Evolutionary conservation across 495 filamentous ascomycete genomes (phyloP).

Genomic region (Penicillium nucicola): DNA sequence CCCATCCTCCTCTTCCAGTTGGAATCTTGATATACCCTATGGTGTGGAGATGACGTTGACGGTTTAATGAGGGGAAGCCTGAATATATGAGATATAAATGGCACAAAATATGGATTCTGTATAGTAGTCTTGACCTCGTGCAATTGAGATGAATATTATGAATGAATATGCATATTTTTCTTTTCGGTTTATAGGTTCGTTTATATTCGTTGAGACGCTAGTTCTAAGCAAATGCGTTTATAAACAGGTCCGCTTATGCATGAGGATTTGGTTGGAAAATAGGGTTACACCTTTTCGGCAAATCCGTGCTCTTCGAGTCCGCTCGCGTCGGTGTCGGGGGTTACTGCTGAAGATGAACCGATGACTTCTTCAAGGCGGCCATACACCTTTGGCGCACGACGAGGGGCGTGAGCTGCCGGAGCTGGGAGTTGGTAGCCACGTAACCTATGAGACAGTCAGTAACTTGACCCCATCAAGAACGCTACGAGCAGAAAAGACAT

Average conservation of each 20-base stretch:
- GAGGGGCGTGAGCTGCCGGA: constrained; percentile 57
- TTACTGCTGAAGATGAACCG: constrained; percentile 49
- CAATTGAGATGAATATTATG: constrained; percentile 15
- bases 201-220: neutral
- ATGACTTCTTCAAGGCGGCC: constrained; percentile 49
- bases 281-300: constrained; percentile 45
- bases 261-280: neutral
- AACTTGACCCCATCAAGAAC: neutral
- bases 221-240: constrained; percentile 10
- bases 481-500: too few species aligned
- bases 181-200: constrained; percentile 1
- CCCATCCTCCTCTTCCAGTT: neutral
- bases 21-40: constrained; percentile 19
- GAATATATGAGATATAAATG: constrained; percentile 13
- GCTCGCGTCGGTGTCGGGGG: constrained; percentile 47
- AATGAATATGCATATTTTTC: constrained; percentile 8
- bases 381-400: constrained; percentile 68
- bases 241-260: constrained; percentile 1
- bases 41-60: neutral
- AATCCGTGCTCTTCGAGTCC: constrained; percentile 61
- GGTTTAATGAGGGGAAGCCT: constrained; percentile 1
- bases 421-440: constrained; percentile 83
- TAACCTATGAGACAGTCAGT: constrained; percentile 41
- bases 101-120: constrained; percentile 22
- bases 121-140: constrained; percentile 22